phyloP scores from a whole-genome alignment of 2,329 filamentous ascomycete genomes.

The Fusarium citri region DNA sequence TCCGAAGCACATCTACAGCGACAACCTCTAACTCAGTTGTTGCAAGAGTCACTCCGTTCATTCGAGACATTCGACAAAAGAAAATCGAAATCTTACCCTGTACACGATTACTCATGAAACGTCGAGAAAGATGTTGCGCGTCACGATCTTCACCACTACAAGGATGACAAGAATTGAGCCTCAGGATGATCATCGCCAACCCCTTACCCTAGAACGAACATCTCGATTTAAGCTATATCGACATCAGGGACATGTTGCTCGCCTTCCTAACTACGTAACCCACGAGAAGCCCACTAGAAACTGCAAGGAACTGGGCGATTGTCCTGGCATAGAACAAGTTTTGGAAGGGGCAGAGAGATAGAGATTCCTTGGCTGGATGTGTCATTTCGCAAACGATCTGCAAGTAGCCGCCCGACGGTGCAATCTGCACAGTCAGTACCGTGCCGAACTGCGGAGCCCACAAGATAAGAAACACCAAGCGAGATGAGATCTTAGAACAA shows the following conservation, averaged over 20 bases:
- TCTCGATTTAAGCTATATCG: neutral
- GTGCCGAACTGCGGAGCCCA: neutral
- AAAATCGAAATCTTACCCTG: neutral
- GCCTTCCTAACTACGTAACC: slow-evolving; percentile 22
- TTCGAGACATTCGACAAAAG: no score
- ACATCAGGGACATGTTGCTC: neutral
- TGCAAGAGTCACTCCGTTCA: fast-evolving
- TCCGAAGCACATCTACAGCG: no score
- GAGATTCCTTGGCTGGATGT: neutral
- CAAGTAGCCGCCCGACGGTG: neutral
- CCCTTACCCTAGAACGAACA: slow-evolving; percentile 3
- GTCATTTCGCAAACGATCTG: slow-evolving; percentile 1
- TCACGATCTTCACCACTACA: neutral
- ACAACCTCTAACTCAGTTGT: neutral
- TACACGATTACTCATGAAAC: neutral
- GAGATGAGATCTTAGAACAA: neutral
- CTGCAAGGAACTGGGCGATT: neutral
- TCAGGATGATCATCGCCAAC: neutral
- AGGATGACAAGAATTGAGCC: neutral
- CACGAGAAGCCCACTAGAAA: slow-evolving; percentile 19
- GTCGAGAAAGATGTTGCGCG: neutral
- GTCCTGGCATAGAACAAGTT: neutral
- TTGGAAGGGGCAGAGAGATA: neutral
- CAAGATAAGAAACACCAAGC: slow-evolving; percentile 1
- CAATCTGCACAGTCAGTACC: neutral